Evolutionary conservation across 192 early-diverging fungal genomes (phyloP).

Genomic region (Umbelopsis sp.): DNA sequence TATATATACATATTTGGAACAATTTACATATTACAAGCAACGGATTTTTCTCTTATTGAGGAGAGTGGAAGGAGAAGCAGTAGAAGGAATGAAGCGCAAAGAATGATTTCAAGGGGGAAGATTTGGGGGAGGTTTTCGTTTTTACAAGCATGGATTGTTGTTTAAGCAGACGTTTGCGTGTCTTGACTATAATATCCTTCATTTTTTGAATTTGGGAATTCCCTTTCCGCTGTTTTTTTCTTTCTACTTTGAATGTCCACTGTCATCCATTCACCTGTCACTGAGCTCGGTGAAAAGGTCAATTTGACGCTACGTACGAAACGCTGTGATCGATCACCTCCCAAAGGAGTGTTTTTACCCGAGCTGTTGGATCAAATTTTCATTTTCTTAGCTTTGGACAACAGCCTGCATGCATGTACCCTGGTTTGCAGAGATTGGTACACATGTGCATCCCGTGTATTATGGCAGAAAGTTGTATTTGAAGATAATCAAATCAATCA

Average conservation of each 20-base stretch:
- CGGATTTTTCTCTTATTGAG: slow-evolving; percentile 7
- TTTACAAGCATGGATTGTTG: not conserved
- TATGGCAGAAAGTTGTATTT: slow-evolving; percentile 39
- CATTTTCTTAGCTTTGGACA: not conserved
- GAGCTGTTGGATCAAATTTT: slow-evolving; percentile 17
- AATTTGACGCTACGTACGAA: not conserved
- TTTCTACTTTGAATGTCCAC: slow-evolving; percentile 14
- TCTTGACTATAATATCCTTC: not conserved
- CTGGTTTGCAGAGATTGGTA: slow-evolving; percentile 40
- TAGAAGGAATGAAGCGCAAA: slow-evolving; percentile 10
- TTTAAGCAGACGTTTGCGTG: not conserved
- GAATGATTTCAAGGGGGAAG: not conserved
- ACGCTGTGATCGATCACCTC: not conserved
- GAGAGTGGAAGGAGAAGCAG: not conserved
- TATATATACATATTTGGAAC: slow-evolving; percentile 13
- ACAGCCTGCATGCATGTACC: slow-evolving; percentile 27
- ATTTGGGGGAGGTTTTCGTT: not conserved
- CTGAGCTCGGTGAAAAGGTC: not conserved
- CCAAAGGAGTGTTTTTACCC: slow-evolving; percentile 15
- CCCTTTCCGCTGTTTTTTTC: not conserved
- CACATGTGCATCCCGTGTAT: slow-evolving; percentile 25
- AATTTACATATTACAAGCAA: not conserved
- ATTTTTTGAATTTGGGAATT: not conserved
- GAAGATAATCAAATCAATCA: slow-evolving; percentile 31
- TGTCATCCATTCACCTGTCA: not conserved